These are phyloP conservation scores for Xylariomycetidae sp. DNA, from an alignment of 2,329 filamentous ascomycete genomes.

Conservation along the genomic window DNA sequence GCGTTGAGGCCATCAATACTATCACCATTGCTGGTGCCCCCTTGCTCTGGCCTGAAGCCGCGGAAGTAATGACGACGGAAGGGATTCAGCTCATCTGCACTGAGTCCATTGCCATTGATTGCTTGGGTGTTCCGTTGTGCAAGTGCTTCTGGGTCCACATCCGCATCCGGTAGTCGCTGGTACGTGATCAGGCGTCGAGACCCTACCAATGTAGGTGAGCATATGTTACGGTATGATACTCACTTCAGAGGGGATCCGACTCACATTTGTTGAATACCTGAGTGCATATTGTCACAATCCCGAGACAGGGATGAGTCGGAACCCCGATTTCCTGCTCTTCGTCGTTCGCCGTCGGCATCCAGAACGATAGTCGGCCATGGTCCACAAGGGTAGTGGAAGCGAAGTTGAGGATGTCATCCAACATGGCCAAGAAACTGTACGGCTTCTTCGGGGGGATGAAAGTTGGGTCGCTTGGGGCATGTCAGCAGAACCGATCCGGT, in stretches of 20 bases:
- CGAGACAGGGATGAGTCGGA: constrained; percentile 69
- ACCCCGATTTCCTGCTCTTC: constrained; percentile 70
- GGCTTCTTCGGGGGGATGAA: constrained; percentile 71
- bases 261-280: constrained; percentile 87
- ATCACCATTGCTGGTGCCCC: no score
- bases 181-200: constrained; percentile 86
- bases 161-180: constrained; percentile 56
- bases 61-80: constrained; percentile 55
- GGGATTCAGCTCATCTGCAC: constrained; percentile 54
- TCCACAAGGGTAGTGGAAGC: constrained; percentile 71
- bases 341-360: constrained; percentile 91
- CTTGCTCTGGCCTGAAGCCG: constrained; percentile 38
- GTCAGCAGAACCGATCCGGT: neutral
- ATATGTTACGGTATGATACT: constrained; percentile 5
- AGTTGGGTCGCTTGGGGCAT: constrained; percentile 11
- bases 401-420: constrained; percentile 85
- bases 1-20: no score
- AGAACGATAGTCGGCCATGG: constrained; percentile 77
- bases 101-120: no score
- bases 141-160: constrained; percentile 42
- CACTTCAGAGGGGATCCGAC: constrained; percentile 11
- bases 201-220: constrained; percentile 47
- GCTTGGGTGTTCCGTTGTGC: constrained; percentile 26
- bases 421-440: constrained; percentile 86
- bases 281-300: constrained; percentile 68